Conservation (phyloP, 1,139 yeast species). For the Sugiyamaella japonica region DNA sequence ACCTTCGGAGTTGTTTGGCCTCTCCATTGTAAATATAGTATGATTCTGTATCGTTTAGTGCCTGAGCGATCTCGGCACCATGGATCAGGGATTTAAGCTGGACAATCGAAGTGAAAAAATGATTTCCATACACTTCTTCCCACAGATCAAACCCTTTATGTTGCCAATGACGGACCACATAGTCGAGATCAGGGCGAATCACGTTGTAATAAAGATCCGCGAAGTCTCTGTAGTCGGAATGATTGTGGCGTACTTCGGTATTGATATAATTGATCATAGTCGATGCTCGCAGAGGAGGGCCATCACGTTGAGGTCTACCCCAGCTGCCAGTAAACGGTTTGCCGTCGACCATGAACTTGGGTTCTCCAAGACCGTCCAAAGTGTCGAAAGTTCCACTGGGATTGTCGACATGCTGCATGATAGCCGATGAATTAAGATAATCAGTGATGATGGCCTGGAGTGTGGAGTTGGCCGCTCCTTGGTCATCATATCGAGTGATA, state of each 20-base stretch:
- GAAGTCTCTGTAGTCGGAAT: constrained; percentile 29
- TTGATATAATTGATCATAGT: constrained; percentile 61
- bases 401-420: constrained; percentile 65
- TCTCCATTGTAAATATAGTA: constrained; percentile 31
- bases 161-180: constrained; percentile 64
- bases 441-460: constrained; percentile 48
- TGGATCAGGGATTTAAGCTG: constrained; percentile 68
- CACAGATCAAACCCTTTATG: constrained; percentile 77
- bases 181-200: constrained; percentile 70
- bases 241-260: constrained; percentile 41
- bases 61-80: constrained; percentile 53
- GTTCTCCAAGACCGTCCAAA: constrained; percentile 75
- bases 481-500: constrained; percentile 53
- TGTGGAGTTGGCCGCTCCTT: constrained; percentile 35
- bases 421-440: constrained; percentile 58
- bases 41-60: constrained; percentile 44
- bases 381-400: constrained; percentile 63
- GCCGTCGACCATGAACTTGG: constrained; percentile 73
- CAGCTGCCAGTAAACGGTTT: constrained; percentile 61
- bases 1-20: constrained; percentile 43
- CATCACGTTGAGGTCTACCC: constrained; percentile 98
- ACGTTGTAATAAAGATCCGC: constrained; percentile 42
- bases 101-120: constrained; percentile 74
- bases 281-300: constrained; percentile 80
- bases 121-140: constrained; percentile 81